Base-by-base conservation (phyloP, 306 rosid genomes). In the Quercus variabilis region DNA sequence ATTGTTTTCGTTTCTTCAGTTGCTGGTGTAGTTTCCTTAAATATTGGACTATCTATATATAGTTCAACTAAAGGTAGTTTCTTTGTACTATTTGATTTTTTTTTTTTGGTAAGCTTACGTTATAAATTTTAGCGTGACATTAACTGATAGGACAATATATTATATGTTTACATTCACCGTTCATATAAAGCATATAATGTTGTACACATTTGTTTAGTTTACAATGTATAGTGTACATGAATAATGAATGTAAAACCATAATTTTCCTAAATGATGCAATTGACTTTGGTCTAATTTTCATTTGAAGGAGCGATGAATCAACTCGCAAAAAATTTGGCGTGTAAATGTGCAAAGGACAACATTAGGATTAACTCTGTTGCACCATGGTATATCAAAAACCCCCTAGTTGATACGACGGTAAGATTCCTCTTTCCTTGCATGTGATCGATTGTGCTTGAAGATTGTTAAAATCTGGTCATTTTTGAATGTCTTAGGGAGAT, bases 311-410 rank as follows among this genome's bases (percentile, higher is more conserved):
- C 92, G 73, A 79, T 87, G 1, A 91, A 81, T 46, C 90, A 87
- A 5, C 14, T 87, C 6, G 76, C 92, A 0, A 86, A 74, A 80
- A 77, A 56, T 20, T 72, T 91, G 83, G 91, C 96, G 12, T 84
- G 92, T 41, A 92, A 89, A 19, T 87, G 93, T 93, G 91, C 91
- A 58, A 81, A 83, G 69, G 90, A 91, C 33, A 87, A 91, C 3
- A 86, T 83, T 55, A 83, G 92, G 82, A 79, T 70, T 25, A 91
- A 89, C 28, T 82, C 86, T 12, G 76, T 89, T 71, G 91, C 90
- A 38, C 96, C 93, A 23, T 84, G 91, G 57, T 17, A 68, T 6
- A 87, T 76, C 33, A 82, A 38, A 83, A 89, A 91, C 6, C 81
- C 88, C 33, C 64, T 69, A 0, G 28, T 3, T 20, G 90, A 79